Evolutionary conservation across 768 basidiomycete species (phyloP), one percentile per base, ranked within the genome.

Genomic region (Tylopilus subfusipes): DNA sequence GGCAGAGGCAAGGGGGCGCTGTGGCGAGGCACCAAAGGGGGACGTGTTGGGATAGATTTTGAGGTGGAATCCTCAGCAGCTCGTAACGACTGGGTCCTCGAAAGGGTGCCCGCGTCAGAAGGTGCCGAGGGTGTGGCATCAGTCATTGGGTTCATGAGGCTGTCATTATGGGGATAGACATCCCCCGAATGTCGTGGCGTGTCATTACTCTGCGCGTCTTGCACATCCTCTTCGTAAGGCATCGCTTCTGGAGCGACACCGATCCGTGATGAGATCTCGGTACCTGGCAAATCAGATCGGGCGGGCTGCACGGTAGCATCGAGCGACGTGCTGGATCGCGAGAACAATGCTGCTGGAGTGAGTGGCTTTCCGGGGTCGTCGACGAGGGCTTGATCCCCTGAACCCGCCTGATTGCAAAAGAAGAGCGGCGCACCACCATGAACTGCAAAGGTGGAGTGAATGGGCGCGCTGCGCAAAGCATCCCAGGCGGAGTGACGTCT

Each of bases 401-500:
- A 13, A 14, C 48, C 47, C 2, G 50, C 47, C 12, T 52, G 54
- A 36, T 62, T 56, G 19, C 27, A 66, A 48, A 57, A 51, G 43
- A 59, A 61, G 8, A 53, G 42, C 10, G 57, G 36, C 0, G 60
- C 47, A 30, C 52, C 46, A 4, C 51, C 60, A 19, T 47, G 56
- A 29, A 27, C 55, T 0, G 64, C 39, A 53, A 59, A 61, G 10
- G 60, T 52, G 0, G 61, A 43, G 31, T 57, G 52, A 10, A 49
- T 40, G 31, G 58, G 50, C 3, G 55, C 13, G 0, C 56, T 45
- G 31, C 30, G 58, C 11, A 57, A 42, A 13, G 54, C 50, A 44
- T 68, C 70, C 55, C 48, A 61, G 21, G 63, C 36, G n/a, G 69
- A 68, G 36, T 58, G 46, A 7, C 65, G 63, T 53, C 64, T 58